phyloP scores from a whole-genome alignment of 2,329 filamentous ascomycete genomes.

The Trichoderma sp. region DNA sequence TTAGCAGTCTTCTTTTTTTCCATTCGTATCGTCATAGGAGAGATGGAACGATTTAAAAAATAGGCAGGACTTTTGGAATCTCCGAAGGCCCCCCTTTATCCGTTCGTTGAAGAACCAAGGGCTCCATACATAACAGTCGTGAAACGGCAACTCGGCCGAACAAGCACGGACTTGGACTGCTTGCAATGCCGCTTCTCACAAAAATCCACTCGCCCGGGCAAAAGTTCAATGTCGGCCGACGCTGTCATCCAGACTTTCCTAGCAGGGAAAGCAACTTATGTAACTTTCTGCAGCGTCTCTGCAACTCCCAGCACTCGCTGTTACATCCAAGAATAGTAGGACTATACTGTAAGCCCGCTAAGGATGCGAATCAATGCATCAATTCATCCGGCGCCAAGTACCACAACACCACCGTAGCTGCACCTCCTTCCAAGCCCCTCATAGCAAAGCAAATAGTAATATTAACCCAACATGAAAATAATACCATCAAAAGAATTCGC shows the following conservation, averaged over 20 bases:
- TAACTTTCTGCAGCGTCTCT: not conserved
- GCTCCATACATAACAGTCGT: not conserved
- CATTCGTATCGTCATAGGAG: not conserved
- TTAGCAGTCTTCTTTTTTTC: not conserved
- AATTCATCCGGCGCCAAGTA: not conserved
- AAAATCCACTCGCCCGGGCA: not conserved
- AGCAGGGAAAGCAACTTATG: not conserved
- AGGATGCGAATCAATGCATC: not conserved
- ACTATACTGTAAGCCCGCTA: not conserved
- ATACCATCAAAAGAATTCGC: not conserved
- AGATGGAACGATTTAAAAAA: not conserved
- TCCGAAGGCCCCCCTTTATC: not conserved
- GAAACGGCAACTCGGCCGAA: not conserved
- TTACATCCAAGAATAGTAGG: too few species aligned
- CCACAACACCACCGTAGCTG: not conserved
- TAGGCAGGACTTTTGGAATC: not conserved
- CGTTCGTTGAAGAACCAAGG: not conserved
- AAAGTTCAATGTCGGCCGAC: not conserved
- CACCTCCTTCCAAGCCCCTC: not conserved
- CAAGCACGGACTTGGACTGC: not conserved
- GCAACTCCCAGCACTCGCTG: not conserved
- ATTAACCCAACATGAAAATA: not conserved
- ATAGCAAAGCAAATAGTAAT: not conserved
- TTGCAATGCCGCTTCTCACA: not conserved
- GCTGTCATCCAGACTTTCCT: not conserved